phyloP scores from a whole-genome alignment of 805 yeast genomes.

The Saturnispora sekii region DNA sequence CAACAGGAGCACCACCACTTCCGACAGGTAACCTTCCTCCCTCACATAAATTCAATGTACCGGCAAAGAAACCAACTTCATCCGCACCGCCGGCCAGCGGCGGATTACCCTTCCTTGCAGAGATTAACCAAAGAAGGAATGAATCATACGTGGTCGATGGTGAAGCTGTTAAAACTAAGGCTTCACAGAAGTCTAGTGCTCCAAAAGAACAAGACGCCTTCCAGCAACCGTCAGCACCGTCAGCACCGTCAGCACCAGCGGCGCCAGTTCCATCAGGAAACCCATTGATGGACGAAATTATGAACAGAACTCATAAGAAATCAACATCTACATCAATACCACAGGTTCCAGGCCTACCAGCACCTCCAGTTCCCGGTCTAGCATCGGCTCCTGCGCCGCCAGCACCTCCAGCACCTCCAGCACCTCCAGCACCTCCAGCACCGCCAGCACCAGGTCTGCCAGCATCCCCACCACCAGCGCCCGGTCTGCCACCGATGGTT shows the following conservation, averaged over 20 bases:
- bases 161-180: constrained; percentile 14
- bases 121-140: constrained; percentile 46
- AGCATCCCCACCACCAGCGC: constrained; percentile 10
- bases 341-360: constrained; percentile 17
- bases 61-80: constrained; percentile 9
- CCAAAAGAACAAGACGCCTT: constrained; percentile 13
- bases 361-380: constrained; percentile 14
- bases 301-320: constrained; percentile 5
- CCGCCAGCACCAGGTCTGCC: constrained; percentile 15
- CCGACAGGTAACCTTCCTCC: constrained; percentile 15
- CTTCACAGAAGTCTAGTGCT: constrained; percentile 20
- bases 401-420: constrained; percentile 4
- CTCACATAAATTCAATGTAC: constrained; percentile 1
- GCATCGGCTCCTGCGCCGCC: constrained; percentile 6
- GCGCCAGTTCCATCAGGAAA: constrained; percentile 11
- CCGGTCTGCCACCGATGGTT: constrained; percentile 33
- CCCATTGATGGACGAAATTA: constrained; percentile 10
- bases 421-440: constrained; percentile 12
- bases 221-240: constrained; percentile 13
- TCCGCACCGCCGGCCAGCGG: constrained; percentile 28
- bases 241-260: constrained; percentile 18
- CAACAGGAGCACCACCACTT: constrained; percentile 11
- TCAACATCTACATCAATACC: constrained; percentile 19
- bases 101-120: constrained; percentile 47
- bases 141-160: constrained; percentile 41